Base-by-base conservation (phyloP, 805 yeast genomes). In the Candida hungchunana region DNA sequence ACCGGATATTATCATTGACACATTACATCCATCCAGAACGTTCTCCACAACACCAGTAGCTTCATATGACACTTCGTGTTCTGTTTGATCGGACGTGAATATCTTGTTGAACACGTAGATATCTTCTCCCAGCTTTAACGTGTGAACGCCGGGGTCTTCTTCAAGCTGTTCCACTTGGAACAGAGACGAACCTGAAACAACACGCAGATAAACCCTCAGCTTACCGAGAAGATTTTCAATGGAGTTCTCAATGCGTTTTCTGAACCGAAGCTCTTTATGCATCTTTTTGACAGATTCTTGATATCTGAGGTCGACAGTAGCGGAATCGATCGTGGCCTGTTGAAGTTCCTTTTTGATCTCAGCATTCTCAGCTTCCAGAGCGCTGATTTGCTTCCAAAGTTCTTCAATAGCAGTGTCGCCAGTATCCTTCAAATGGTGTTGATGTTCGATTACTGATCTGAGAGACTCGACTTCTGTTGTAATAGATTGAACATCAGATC, bases 241-340 rank as follows among this genome's bases (percentile, higher is more conserved):
- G 1, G 73, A 62, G 45, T 73, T 72, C 50, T 75, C 78, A 26
- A 76, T 51, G 8, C 63, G 58, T 43, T 70, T 60, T 38, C 71
- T 59, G 20, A 67, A 60, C 5, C 46, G 48, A 21, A 56, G 58
- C 43, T 67, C 70, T 21, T 56, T 58, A 14, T 57, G 54, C 25
- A 60, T 42, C 40, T 64, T 67, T 4, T 41, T 48, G 14, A 41
- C 39, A 7, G 59, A 40, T 5, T 40, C 46, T 21, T 54, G 39
- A 39, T 60, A 61, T 2, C 27, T 27, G 2, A 18, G 19, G 25
- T 51, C 51, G 11, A 52, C 45, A 0, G 31, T 29, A 5, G 50
- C 40, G 1, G 56, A 53, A n/a, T 51, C 34, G 10, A 29, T 36
- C 14, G 55, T 53, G 27, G 58, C 46, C 7, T 35, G 40, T 4